phyloP scores from a whole-genome alignment of 352 stramenopile species.

The Pythium pyrilobum region DNA sequence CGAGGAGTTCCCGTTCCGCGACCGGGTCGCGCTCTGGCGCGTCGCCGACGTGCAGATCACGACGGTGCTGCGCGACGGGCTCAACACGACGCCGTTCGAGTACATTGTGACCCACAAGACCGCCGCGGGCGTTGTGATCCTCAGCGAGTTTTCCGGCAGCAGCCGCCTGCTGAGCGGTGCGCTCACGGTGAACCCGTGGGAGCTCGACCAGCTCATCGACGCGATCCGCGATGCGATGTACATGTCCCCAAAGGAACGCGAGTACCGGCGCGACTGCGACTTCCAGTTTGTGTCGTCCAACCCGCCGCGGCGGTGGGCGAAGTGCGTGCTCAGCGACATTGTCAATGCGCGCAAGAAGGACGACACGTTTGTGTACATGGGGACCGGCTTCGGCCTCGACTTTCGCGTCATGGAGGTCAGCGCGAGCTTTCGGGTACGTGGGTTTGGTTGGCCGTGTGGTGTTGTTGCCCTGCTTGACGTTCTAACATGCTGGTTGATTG shows the following conservation, averaged over 20 bases:
- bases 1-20: slow-evolving; percentile 58
- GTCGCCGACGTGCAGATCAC: slow-evolving; percentile 74
- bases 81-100: slow-evolving; percentile 82
- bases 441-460: no score
- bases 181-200: slow-evolving; percentile 97
- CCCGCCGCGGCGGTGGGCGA: slow-evolving; percentile 61
- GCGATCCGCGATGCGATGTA: slow-evolving; percentile 65
- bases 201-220: slow-evolving; percentile 80
- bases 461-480: no score
- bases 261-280: slow-evolving; percentile 68
- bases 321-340: slow-evolving; percentile 72
- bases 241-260: slow-evolving; percentile 65
- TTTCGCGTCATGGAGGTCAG: slow-evolving; percentile 96
- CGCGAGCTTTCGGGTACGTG: slow-evolving; percentile 86
- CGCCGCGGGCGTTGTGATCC: slow-evolving; percentile 85
- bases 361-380: slow-evolving; percentile 80
- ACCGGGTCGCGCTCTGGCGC: slow-evolving; percentile 71
- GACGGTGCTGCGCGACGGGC: slow-evolving; percentile 63
- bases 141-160: slow-evolving; percentile 97
- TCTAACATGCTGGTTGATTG: neutral
- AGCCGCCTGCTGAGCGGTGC: slow-evolving; percentile 94
- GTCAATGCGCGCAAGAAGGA: slow-evolving; percentile 76
- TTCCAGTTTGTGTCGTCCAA: slow-evolving; percentile 74
- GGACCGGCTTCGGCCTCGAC: slow-evolving; percentile 93
- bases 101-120: slow-evolving; percentile 80